Evolutionary conservation across 1,139 yeast species (phyloP).

Genomic region (Hemisphaericaspora subhashii): DNA sequence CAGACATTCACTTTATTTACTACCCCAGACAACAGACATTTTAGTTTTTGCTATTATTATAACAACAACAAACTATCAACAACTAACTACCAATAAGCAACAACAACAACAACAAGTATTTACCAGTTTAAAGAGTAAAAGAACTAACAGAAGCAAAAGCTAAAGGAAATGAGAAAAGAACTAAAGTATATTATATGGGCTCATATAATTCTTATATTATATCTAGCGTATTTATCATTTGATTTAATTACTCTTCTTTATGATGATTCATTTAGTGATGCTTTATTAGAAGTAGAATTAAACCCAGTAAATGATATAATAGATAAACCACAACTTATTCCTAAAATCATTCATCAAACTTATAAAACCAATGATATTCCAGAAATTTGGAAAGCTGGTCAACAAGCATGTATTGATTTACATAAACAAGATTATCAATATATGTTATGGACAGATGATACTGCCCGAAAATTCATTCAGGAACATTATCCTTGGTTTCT

Average conservation of each 20-base stretch:
- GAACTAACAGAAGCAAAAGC: too few species aligned
- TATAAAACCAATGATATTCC: constrained; percentile 80
- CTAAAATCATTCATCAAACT: constrained; percentile 91
- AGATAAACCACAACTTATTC: constrained; percentile 58
- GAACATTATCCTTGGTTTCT: constrained; percentile 87
- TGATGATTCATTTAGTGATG: constrained; percentile 70
- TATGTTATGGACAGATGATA: constrained; percentile 87
- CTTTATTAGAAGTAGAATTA: constrained; percentile 59
- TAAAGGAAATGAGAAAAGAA: constrained; percentile 54
- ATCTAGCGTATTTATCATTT: constrained; percentile 61
- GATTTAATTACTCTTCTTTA: constrained; percentile 75
- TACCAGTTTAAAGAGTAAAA: too few species aligned
- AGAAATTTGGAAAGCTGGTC: constrained; percentile 77
- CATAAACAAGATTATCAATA: constrained; percentile 82
- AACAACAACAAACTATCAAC: too few species aligned
- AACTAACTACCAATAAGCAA: too few species aligned
- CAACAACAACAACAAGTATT: background rate
- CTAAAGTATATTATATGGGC: constrained; percentile 58
- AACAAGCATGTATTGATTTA: constrained; percentile 67
- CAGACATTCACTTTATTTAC: too few species aligned
- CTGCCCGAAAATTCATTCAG: constrained; percentile 74
- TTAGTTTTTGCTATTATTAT: too few species aligned
- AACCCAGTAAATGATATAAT: constrained; percentile 43
- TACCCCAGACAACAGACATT: too few species aligned
- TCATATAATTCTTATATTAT: constrained; percentile 54